Evolutionary conservation across 371 early-diverging fungal genomes (phyloP), one percentile per base, ranked within the genome.

Genomic region (Lichtheimia corymbifera): DNA sequence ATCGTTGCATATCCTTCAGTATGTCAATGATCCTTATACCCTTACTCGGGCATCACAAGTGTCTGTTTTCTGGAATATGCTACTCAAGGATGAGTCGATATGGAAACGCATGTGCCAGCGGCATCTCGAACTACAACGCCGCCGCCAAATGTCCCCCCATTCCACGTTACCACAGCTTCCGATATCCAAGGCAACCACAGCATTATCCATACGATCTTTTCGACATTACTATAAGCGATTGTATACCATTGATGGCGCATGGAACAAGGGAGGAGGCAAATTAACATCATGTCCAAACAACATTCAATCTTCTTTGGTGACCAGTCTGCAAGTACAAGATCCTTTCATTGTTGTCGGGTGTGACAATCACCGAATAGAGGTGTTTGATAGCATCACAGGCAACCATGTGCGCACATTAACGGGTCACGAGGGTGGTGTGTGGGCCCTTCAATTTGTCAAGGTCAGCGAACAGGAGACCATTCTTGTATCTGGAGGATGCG

Each of bases 351-450:
- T 93, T 5, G 87, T 89, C 12, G 93, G 93, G 53, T 91, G 92
- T 18, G 93, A 94, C 65, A 92, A 93, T 63, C 86, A 87, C 61
- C 79, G 85, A 6, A 93, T 93, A 55, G 89, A 92, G 61, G 86
- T 94, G 27, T 94, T 91, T 76, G 89, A 90, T 69, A 84, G 86
- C 14, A 74, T 70, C 14, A 83, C 87, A n/a, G 93, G 93, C 0
- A 70, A 76, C 15, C 70, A 87, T 24, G 62, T 85, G 22, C 76
- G 87, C 62, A 83, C 84, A 20, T 76, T 95, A n/a, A 77, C 77
- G 42, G 96, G 96, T 1, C 97, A 97, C 75, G 85, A 84, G 43
- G 96, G 95, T 14, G 96, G 97, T 40, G 94, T 97, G 2, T 97
- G 97, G 97, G 91, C 95, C 5, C 82, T 97, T 44, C 90, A 92